Conservation (phyloP, 148 eudicot genomes). For the Mesembryanthemum crystallinum region DNA sequence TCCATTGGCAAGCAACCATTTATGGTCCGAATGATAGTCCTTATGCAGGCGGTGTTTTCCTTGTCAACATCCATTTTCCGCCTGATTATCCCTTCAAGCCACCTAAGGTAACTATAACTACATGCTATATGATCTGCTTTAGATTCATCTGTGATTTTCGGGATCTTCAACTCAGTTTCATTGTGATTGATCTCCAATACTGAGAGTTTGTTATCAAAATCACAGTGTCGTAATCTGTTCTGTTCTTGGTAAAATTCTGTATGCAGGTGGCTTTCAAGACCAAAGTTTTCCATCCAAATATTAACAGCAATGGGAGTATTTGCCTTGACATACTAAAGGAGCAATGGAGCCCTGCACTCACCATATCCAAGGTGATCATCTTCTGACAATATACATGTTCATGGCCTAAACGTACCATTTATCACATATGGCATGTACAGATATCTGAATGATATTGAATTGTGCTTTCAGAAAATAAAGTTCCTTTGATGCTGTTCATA, state of each 20-base stretch:
- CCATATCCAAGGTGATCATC: constrained; percentile 63
- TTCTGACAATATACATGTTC: constrained; percentile 8
- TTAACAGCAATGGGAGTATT: constrained; percentile 62
- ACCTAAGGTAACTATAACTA: constrained; percentile 60
- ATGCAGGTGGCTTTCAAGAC: constrained; percentile 73
- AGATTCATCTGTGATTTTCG: too few relatives aligned
- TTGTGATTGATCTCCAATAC: not conserved
- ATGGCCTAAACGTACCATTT: not conserved
- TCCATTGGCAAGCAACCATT: constrained; percentile 73
- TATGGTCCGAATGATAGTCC: constrained; percentile 70
- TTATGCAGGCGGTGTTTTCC: constrained; percentile 58
- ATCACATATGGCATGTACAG: too few relatives aligned
- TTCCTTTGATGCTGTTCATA: too few relatives aligned
- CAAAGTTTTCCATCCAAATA: constrained; percentile 68
- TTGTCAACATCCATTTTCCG: constrained; percentile 63
- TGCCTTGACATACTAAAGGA: constrained; percentile 78
- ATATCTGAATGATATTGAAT: too few relatives aligned
- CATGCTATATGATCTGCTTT: not conserved
- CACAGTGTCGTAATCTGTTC: not conserved
- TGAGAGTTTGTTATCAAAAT: not conserved
- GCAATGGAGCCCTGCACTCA: constrained; percentile 81
- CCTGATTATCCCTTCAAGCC: constrained; percentile 79
- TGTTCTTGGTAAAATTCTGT: not conserved
- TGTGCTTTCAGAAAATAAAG: too few relatives aligned
- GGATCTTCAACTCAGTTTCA: too few relatives aligned